phyloP scores from a whole-genome alignment of 495 filamentous ascomycete genomes.

The Hypoxylon perforatum region DNA sequence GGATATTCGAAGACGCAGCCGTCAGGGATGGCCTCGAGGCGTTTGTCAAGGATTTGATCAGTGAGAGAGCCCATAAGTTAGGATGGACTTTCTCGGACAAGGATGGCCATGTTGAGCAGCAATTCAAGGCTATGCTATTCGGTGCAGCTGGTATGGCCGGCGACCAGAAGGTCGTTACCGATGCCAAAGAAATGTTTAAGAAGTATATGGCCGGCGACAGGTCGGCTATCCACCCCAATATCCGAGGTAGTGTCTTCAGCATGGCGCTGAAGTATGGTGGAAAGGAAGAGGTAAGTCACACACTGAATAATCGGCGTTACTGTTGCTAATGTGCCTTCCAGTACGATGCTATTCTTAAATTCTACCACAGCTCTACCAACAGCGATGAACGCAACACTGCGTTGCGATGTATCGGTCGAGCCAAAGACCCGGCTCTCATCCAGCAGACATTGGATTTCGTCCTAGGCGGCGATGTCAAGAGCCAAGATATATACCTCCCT shows the following conservation, averaged over 20 bases:
- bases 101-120: slow-evolving; percentile 90
- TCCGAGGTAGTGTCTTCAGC: slow-evolving; percentile 74
- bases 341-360: slow-evolving; percentile 83
- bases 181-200: slow-evolving; percentile 78
- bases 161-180: slow-evolving; percentile 68
- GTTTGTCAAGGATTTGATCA: slow-evolving; percentile 81
- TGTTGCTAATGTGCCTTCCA: slow-evolving; percentile 47
- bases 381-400: slow-evolving; percentile 97
- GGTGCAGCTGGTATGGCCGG: slow-evolving; percentile 72
- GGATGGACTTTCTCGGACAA: slow-evolving; percentile 88
- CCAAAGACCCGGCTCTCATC: slow-evolving; percentile 81
- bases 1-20: slow-evolving; percentile 85
- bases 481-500: slow-evolving; percentile 94
- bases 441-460: slow-evolving; percentile 80
- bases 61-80: slow-evolving; percentile 80
- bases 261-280: slow-evolving; percentile 79
- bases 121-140: slow-evolving; percentile 81
- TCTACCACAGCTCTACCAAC: slow-evolving; percentile 85
- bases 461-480: slow-evolving; percentile 86
- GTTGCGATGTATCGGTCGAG: slow-evolving; percentile 83
- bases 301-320: background rate
- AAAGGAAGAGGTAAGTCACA: slow-evolving; percentile 70
- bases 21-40: slow-evolving; percentile 79
- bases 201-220: slow-evolving; percentile 74
- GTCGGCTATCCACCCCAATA: slow-evolving; percentile 77